Percentiles rank a stretch among this genome's conserved stretches.
phyloP scores from a whole-genome alignment of 805 yeast species.

The Cyberlindnera nakhonratchasimensis region DNA sequence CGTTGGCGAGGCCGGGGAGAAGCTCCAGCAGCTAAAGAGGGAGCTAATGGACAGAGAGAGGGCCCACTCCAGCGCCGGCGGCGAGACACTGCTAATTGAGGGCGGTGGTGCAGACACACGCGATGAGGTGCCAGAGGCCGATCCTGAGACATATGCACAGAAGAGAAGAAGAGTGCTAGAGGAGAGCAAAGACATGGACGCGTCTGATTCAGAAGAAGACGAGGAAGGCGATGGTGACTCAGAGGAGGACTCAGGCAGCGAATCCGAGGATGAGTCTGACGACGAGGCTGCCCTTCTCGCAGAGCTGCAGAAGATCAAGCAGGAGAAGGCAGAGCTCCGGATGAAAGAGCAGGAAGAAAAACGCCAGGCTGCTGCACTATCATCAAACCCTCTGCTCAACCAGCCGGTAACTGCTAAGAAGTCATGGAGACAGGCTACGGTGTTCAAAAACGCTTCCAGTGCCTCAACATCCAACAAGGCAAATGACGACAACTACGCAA shows the following conservation, averaged over 20 bases:
- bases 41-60: conserved; percentile 20
- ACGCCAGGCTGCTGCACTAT: conserved; percentile 22
- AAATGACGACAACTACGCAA: conserved; percentile 30
- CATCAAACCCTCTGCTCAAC: conserved; percentile 28
- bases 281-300: conserved; percentile 42
- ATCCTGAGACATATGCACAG: conserved; percentile 11
- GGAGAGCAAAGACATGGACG: conserved; percentile 35
- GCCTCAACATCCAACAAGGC: conserved; percentile 19
- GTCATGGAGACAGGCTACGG: conserved; percentile 36
- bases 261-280: conserved; percentile 34
- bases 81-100: too few relatives aligned
- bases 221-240: conserved; percentile 11
- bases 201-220: conserved; percentile 18
- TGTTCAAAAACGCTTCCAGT: conserved; percentile 25
- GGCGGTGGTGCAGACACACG: neutral
- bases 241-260: conserved; percentile 36
- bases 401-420: conserved; percentile 17
- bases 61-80: conserved; percentile 15
- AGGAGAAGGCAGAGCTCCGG: conserved; percentile 31
- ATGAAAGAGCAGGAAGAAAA: conserved; percentile 28
- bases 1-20: conserved; percentile 12
- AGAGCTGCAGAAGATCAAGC: conserved; percentile 38
- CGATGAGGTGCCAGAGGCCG: conserved; percentile 12
- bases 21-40: conserved; percentile 21
- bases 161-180: conserved; percentile 23